Evolutionary conservation across 768 basidiomycete species (phyloP).

Genomic region (Ramaria rubella): DNA sequence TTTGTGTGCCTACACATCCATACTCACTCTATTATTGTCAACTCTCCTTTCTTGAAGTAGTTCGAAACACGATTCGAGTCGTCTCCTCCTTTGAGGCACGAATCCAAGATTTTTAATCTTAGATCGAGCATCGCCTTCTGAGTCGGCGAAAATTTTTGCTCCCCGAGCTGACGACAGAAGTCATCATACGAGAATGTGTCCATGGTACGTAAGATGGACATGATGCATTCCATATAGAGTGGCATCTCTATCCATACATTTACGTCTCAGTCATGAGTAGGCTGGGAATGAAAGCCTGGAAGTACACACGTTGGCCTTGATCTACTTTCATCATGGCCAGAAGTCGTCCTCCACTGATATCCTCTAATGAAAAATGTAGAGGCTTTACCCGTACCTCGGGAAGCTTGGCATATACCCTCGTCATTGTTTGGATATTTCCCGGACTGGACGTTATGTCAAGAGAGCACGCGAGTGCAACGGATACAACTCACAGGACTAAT

Average conservation of each 20-base stretch:
- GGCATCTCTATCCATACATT: background rate
- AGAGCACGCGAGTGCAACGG: background rate
- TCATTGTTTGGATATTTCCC: background rate
- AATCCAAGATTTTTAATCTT: slow-evolving; percentile 51
- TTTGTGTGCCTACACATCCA: background rate
- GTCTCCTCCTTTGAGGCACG: slow-evolving; percentile 41
- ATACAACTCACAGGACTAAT: slow-evolving; percentile 4
- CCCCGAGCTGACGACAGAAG: slow-evolving; percentile 43
- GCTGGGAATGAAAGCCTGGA: background rate
- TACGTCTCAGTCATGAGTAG: background rate
- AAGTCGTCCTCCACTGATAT: slow-evolving; percentile 63
- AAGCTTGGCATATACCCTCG: slow-evolving; percentile 7
- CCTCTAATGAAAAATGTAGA: slow-evolving; percentile 46
- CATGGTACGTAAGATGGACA: slow-evolving; percentile 54
- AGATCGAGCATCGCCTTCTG: slow-evolving; percentile 56
- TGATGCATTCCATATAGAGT: slow-evolving; percentile 5
- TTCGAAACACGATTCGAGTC: background rate
- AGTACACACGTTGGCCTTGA: slow-evolving; percentile 6
- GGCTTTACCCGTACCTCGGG: slow-evolving; percentile 43
- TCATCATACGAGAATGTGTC: slow-evolving; percentile 46
- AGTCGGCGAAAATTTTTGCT: slow-evolving; percentile 45
- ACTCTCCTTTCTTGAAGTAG: background rate
- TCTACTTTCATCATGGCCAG: slow-evolving; percentile 69
- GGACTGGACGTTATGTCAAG: slow-evolving; percentile 6
- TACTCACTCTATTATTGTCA: slow-evolving; percentile 7